Base-by-base conservation (phyloP, 2,329 filamentous ascomycete genomes). In the Periconia digitata region DNA sequence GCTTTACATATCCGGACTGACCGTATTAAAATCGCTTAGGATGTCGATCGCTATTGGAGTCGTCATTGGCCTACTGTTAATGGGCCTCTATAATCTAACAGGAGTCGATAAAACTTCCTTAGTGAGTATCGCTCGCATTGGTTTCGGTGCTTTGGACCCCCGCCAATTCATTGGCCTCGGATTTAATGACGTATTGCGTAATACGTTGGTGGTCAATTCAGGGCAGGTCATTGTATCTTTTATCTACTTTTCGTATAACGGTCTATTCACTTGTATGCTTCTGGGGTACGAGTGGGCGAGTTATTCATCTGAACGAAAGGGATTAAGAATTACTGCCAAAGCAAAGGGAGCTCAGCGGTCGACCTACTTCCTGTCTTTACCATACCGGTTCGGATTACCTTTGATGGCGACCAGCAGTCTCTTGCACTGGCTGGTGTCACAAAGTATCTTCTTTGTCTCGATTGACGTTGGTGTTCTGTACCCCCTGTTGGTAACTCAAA, bases 191-290 rank as follows among this genome's bases (percentile, higher is more conserved):
- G n/a, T 27, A 27, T 6, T 27, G 6, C 7, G 24, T 6, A 27
- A 27, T 27, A 12, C 24, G 7, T 6, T 27, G 6, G 24, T 32
- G 10, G 27, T 15, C 27, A 32, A 32, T 12, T 5, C 2, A 36
- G 22, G 76, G 1, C 78, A 80, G 54, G 49, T 77, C 1, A 46
- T 79, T 16, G 49, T 78, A 1, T 76, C 73, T 0, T 55, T 77
- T n/a, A 24, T 76, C 1, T 79, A 80, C 54, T 62, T 77, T 6
- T 58, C 67, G 2, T 72, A 71, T 57, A 78, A 78, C 50, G 61
- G 64, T 6, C 60, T 77, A 10, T 63, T 76, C 20, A 81, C 75
- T 1, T 68, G 60, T 3, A 78, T 80, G 63, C 65, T 76, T 1
- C 56, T 74, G 0, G 74, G 72, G 0, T 58, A 65, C 8, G 80